Base-by-base conservation (phyloP, 1,284 basidiomycete species). In the Sanghuangporus baumii region DNA sequence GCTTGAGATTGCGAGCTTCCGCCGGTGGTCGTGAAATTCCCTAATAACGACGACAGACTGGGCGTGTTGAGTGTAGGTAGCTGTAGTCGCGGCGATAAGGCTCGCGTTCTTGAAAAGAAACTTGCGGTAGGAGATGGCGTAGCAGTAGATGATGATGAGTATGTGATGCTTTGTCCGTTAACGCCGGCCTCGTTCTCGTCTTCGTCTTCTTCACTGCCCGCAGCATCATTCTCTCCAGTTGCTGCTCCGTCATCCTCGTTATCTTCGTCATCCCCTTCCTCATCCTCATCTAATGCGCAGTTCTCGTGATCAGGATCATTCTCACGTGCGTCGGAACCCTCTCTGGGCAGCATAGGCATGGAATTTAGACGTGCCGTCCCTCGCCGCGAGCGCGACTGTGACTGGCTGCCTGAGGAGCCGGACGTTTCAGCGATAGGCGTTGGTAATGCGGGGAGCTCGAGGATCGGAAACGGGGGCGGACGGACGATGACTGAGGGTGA, bases 401-500 rank as follows among this genome's bases (percentile, higher is more conserved):
- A 36, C 23, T 47, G 36, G 26, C 31, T 11, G n/a, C 37, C 40
- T 36, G 50, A 38, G 7, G 26, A 31, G 12, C 3, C 51, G 57
- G 65, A 23, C 66, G 72, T 68, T 38, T 66, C 61, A 7, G 69
- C 55, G 34, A 62, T 36, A 57, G 71, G 65, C 2, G 71, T 63
- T 8, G 72, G 67, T 23, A 84, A 72, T 6, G 74, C 74, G 1
- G 84, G 84, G 8, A 86, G 74, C 63, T 80, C 78, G 5, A 80
- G 67, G 26, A 84, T 71, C 0, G 82, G 81, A 67, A 84, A 73
- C 3, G 79, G 79, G 3, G 80, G 78, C 12, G 78, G 79, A 41
- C 82, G 78, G 7, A 77, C 70, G 48, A 81, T 78, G 34, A 84
- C 70, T 9, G 78, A 79, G 14, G 83, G 84, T 2, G 81, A 81